A percentile compares a stretch with the other conserved stretches of the same genome.
phyloP scores from a whole-genome alignment of 495 filamentous ascomycete genomes.

The Aspergillus cavernicola region DNA sequence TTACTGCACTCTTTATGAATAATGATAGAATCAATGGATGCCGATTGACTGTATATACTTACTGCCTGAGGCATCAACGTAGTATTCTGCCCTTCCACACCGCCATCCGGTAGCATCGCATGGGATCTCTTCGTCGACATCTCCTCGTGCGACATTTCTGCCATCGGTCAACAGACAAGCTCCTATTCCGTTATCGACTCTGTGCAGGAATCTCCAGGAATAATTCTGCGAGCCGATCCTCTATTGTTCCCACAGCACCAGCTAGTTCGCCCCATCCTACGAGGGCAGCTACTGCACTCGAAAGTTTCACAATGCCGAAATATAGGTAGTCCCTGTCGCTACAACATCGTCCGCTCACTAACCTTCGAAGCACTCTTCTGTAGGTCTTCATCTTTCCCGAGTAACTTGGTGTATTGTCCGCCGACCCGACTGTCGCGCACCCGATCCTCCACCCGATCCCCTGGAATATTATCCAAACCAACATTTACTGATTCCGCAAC shows the following conservation, averaged over 20 bases:
- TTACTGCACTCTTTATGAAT: too few species aligned
- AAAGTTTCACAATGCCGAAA: conserved; percentile 65
- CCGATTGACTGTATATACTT: not conserved
- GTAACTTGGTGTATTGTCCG: conserved; percentile 6
- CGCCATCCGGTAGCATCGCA: conserved; percentile 9
- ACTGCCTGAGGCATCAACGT: not conserved
- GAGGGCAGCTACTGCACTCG: conserved; percentile 17
- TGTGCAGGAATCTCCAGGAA: too few species aligned
- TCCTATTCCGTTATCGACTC: not conserved
- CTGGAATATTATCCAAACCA: not conserved
- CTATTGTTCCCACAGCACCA: conserved; percentile 12
- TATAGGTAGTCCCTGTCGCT: conserved; percentile 54
- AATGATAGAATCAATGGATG: too few species aligned
- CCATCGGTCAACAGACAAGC: not conserved
- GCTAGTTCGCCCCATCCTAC: conserved; percentile 21
- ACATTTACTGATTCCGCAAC: conserved; percentile 8
- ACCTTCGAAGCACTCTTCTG: conserved; percentile 62
- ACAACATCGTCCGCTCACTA: conserved; percentile 33
- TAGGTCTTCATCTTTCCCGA: conserved; percentile 38
- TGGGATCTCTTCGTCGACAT: conserved; percentile 5
- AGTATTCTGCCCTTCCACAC: conserved; percentile 8
- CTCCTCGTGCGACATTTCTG: not conserved
- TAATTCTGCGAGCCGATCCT: not conserved
- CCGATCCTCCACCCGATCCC: conserved; percentile 3
- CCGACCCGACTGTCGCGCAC: not conserved